Evolutionary conservation across 805 yeast species (phyloP).

Genomic region (Saturnispora galanensis): DNA sequence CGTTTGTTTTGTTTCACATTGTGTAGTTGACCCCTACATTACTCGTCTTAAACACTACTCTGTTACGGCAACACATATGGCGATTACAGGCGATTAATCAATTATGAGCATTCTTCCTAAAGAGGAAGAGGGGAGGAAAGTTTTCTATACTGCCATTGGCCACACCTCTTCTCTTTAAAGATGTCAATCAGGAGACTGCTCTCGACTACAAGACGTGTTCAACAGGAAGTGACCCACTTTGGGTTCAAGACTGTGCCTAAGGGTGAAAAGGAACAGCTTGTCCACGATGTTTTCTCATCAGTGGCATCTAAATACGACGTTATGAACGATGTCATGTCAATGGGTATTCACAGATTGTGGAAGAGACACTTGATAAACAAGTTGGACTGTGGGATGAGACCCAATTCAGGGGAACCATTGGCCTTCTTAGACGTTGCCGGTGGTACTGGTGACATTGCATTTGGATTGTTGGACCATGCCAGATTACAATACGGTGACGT

Average conservation of each 20-base stretch:
- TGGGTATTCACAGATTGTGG: slow-evolving; percentile 94
- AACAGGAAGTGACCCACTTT: slow-evolving; percentile 57
- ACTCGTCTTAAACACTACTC: no score
- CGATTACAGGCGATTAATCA: no score
- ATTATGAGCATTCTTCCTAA: no score
- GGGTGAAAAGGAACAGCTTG: slow-evolving; percentile 73
- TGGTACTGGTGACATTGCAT: slow-evolving; percentile 97
- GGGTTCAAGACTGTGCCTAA: slow-evolving; percentile 78
- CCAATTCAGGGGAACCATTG: slow-evolving; percentile 66
- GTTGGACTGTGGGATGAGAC: slow-evolving; percentile 88
- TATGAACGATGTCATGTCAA: slow-evolving; percentile 97
- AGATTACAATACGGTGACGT: slow-evolving; percentile 64
- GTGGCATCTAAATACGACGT: slow-evolving; percentile 92
- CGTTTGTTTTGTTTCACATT: no score
- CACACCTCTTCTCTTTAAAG: neutral
- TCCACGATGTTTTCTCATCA: slow-evolving; percentile 81
- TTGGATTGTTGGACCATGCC: slow-evolving; percentile 89
- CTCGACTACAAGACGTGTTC: slow-evolving; percentile 2
- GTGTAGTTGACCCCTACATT: no score
- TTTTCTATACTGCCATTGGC: neutral
- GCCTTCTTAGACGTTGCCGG: slow-evolving; percentile 95
- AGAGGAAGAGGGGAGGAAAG: neutral
- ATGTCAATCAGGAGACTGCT: slow-evolving; percentile 6
- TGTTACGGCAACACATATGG: no score
- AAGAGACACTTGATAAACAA: slow-evolving; percentile 80